These are phyloP conservation scores for Alternaria angustiovoidea DNA, from an alignment of 2,329 filamentous ascomycete genomes.

Conservation along the genomic window DNA sequence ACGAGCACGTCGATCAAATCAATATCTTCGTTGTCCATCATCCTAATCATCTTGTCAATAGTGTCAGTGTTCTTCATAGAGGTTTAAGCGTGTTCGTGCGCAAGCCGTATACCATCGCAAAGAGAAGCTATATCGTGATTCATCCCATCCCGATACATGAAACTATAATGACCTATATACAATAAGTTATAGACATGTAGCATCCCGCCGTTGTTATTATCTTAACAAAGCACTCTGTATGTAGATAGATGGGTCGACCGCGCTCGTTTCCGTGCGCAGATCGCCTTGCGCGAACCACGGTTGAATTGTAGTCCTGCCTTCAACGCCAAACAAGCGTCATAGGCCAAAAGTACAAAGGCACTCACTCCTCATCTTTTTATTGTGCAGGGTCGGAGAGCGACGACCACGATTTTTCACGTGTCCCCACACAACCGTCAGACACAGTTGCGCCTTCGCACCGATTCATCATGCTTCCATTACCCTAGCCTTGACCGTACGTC, in stretches of 20 bases:
- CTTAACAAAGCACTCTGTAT: no score
- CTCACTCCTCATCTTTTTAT: not conserved
- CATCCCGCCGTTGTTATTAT: no score
- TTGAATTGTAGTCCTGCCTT: not conserved
- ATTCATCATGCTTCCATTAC: not conserved
- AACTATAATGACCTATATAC: no score
- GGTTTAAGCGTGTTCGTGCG: no score
- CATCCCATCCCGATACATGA: no score
- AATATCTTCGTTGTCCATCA: not conserved
- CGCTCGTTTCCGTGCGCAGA: not conserved
- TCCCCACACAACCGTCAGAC: not conserved
- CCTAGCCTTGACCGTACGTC: not conserved
- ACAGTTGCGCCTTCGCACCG: not conserved
- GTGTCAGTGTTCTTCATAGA: fast-evolving
- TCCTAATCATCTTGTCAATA: not conserved
- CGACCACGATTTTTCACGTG: not conserved
- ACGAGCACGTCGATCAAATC: no score
- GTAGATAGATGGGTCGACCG: no score
- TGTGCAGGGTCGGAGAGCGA: not conserved
- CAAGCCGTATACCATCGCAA: no score
- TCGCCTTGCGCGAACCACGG: not conserved
- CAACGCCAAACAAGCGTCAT: not conserved
- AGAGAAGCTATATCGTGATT: no score
- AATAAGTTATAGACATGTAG: no score
- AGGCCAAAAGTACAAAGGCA: not conserved